Conservation (phyloP, 2,329 filamentous ascomycete genomes). For the Aphanocladium album region DNA sequence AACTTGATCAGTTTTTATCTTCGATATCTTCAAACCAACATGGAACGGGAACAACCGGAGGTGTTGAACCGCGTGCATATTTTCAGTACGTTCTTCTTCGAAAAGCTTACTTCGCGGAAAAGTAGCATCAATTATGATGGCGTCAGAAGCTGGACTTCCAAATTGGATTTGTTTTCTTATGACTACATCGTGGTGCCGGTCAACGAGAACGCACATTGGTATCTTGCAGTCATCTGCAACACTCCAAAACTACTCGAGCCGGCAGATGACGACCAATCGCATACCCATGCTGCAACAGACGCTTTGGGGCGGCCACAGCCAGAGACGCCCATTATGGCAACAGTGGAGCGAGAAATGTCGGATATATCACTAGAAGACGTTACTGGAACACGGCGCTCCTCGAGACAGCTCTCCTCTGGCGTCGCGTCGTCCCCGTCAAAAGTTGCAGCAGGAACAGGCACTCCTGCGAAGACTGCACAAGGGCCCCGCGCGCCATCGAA, state of each 20-base stretch:
- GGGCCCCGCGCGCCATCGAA: constrained; percentile 16
- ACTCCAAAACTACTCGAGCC: constrained; percentile 48
- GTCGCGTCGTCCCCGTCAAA: background rate
- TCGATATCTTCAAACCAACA: constrained; percentile 60
- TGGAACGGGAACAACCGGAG: constrained; percentile 50
- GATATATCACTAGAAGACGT: constrained; percentile 21
- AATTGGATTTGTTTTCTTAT: constrained; percentile 75
- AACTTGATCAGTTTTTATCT: constrained; percentile 88
- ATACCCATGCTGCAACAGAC: constrained; percentile 5
- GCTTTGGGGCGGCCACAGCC: constrained; percentile 7
- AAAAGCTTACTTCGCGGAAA: constrained; percentile 56
- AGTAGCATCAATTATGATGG: constrained; percentile 74
- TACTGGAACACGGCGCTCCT: background rate
- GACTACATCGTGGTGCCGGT: constrained; percentile 91
- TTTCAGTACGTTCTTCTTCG: constrained; percentile 91
- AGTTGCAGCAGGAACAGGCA: background rate
- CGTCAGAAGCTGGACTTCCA: constrained; percentile 83
- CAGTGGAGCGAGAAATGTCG: constrained; percentile 19
- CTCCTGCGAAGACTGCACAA: background rate
- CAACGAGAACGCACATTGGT: constrained; percentile 87
- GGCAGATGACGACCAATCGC: constrained; percentile 16
- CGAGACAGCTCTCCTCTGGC: background rate
- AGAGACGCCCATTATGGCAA: constrained; percentile 14
- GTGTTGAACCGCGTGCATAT: constrained; percentile 68
- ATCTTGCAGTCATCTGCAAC: constrained; percentile 92